Evolutionary conservation across 2,329 filamentous ascomycete species (phyloP).

Genomic region (Sphaceloma murrayae): DNA sequence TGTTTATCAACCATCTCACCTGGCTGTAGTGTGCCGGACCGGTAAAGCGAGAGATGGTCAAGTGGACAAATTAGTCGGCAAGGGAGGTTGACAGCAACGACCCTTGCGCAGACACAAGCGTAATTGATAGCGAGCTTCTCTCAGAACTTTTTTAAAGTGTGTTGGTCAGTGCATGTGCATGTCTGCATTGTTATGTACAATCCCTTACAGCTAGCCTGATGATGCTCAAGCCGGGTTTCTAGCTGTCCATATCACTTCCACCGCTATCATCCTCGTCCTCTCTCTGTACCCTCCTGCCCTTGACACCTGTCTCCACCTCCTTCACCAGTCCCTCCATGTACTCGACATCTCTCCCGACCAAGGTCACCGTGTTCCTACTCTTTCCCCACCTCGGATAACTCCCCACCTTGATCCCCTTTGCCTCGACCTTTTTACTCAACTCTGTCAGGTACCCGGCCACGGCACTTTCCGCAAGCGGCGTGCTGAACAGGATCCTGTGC

Average conservation of each 20-base stretch:
- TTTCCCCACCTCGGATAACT: constrained; percentile 92
- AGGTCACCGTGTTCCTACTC: constrained; percentile 76
- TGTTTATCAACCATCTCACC: background rate
- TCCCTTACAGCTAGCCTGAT: too few relatives aligned
- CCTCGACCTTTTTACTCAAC: constrained; percentile 62
- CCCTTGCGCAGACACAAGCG: constrained; percentile 14
- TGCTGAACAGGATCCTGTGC: constrained; percentile 70
- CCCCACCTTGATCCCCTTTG: constrained; percentile 79
- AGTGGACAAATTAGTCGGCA: constrained; percentile 14
- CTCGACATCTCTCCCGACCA: constrained; percentile 66
- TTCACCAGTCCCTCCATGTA: constrained; percentile 69
- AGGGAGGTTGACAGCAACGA: constrained; percentile 1
- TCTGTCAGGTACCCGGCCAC: constrained; percentile 76
- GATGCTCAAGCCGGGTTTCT: too few relatives aligned
- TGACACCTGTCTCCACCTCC: constrained; percentile 67
- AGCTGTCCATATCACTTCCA: constrained; percentile 33
- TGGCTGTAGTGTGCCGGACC: constrained; percentile 10
- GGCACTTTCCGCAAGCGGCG: constrained; percentile 75
- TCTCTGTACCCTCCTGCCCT: constrained; percentile 57
- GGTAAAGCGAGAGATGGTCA: constrained; percentile 8
- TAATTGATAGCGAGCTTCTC: constrained; percentile 10
- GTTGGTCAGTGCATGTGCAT: background rate
- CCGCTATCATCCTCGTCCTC: constrained; percentile 53
- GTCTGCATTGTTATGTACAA: too few relatives aligned
- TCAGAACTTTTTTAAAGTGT: background rate